These are phyloP conservation scores for Antarctomyces pellizariae DNA, from an alignment of 495 filamentous ascomycete genomes.

Conservation along the genomic window DNA sequence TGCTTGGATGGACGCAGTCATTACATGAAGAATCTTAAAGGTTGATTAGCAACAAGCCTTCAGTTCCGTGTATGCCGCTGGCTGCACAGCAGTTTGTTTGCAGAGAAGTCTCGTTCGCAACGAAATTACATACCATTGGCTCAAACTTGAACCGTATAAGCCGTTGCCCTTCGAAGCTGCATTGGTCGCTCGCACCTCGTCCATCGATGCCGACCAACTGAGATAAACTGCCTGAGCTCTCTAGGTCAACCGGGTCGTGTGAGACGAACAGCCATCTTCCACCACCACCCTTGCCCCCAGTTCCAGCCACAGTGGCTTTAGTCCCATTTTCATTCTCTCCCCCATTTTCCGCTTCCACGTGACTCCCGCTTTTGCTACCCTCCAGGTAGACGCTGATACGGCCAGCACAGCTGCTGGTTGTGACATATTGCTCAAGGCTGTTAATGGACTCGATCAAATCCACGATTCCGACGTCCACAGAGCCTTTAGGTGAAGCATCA, in stretches of 20 bases:
- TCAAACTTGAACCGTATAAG: slow-evolving; percentile 83
- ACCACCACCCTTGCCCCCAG: slow-evolving; percentile 60
- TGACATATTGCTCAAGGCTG: slow-evolving; percentile 44
- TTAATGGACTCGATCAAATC: slow-evolving; percentile 58
- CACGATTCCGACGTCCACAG: slow-evolving; percentile 53
- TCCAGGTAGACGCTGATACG: slow-evolving; percentile 70
- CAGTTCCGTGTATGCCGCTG: too few species aligned
- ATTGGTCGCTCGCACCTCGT: slow-evolving; percentile 5
- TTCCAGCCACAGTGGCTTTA: slow-evolving; percentile 16
- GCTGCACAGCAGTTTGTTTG: too few species aligned
- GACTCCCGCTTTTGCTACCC: slow-evolving; percentile 28
- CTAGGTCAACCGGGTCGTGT: slow-evolving; percentile 40
- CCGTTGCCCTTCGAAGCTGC: slow-evolving; percentile 16
- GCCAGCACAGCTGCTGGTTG: slow-evolving; percentile 80
- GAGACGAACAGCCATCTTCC: slow-evolving; percentile 75
- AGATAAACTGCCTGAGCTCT: background rate
- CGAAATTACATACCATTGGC: slow-evolving; percentile 45
- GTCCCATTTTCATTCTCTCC: slow-evolving; percentile 5
- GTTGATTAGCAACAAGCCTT: too few species aligned
- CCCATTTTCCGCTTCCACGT: slow-evolving; percentile 6
- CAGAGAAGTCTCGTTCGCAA: too few species aligned
- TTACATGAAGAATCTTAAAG: slow-evolving; percentile 62
- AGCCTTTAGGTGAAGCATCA: slow-evolving; percentile 70
- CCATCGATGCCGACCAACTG: background rate
- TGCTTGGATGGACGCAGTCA: slow-evolving; percentile 44